phyloP scores from a whole-genome alignment of 805 yeast genomes.

The Nakazawaea laoshanensis region DNA sequence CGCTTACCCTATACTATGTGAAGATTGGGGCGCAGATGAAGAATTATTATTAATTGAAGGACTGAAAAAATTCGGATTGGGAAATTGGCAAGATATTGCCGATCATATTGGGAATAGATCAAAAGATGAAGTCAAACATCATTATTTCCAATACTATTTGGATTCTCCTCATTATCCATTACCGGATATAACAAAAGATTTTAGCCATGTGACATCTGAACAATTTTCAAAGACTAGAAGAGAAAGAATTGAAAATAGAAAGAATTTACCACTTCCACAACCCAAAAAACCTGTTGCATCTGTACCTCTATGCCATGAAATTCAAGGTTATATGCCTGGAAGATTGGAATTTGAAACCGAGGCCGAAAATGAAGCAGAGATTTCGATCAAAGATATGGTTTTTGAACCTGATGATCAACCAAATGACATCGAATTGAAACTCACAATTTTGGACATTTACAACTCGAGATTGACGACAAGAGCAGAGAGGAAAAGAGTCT shows the following conservation, averaged over 20 bases:
- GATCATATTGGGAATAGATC: conserved; percentile 91
- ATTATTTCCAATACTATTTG: conserved; percentile 67
- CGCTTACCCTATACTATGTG: conserved; percentile 83
- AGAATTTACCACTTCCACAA: conserved; percentile 72
- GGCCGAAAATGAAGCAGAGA: conserved; percentile 94
- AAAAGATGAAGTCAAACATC: conserved; percentile 85
- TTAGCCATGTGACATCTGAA: conserved; percentile 52
- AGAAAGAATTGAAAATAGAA: conserved; percentile 61
- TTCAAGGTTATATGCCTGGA: conserved; percentile 99
- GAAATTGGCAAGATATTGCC: conserved; percentile 97
- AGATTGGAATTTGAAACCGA: conserved; percentile 94
- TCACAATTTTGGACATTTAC: conserved; percentile 82
- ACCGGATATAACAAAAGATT: conserved; percentile 75
- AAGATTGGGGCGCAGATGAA: conserved; percentile 98
- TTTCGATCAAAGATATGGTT: conserved; percentile 87
- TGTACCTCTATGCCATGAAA: conserved; percentile 92
- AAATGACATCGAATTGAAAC: conserved; percentile 82
- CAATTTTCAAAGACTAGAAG: conserved; percentile 65
- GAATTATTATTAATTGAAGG: conserved; percentile 85
- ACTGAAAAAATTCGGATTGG: conserved; percentile 83
- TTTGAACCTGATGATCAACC: conserved; percentile 90
- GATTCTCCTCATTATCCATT: conserved; percentile 72
- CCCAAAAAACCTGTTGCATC: conserved; percentile 86
- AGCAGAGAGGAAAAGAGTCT: conserved; percentile 83
- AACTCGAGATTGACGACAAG: conserved; percentile 83